Base-by-base conservation (phyloP, 371 early-diverging fungal genomes). In the Smittium mucronatum region DNA sequence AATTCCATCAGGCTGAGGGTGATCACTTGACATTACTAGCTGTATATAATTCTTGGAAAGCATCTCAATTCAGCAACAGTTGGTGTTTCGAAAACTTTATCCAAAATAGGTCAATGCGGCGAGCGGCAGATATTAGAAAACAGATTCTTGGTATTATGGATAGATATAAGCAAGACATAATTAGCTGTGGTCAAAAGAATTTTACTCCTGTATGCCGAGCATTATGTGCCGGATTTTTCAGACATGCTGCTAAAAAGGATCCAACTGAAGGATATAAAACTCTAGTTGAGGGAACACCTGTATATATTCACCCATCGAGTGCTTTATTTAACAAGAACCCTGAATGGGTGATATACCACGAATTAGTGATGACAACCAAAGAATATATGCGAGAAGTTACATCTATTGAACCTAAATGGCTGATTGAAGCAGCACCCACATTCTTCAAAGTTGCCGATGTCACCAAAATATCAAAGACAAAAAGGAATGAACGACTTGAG, bases 11-110 rank as follows among this genome's bases (percentile, higher is more conserved):
- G 76, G 94, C 94, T 0, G 98, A 98, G 75, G 97, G 96, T 29
- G 98, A 98, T 78, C 98, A 98, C 74, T 80, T 98, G 36, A 98
- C 98, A 8, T 83, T 98, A 36, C 81, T 98, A 68, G 86, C 93
- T 0, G 97, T 98, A 0, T 97, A 94, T 81, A 95, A 98, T 75
- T 89, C 85, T 31, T 98, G 97, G 89, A 85, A 85, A 72, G 90
- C 87, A 2, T 85, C 86, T 71, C 90, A 92, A 59, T 95, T 89
- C 72, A 88, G 89, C 64, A 91, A 89, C 71, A 85, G 1, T 82
- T 98, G 98, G 98, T 98, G 98, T 80, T 91, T 89, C 79, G 96
- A 96, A 64, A 95, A 98, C 76, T 98, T 86, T 72, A 85, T 98
- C 74, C 95, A 95, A 73, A 87, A 90, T 33, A 87, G 95, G 69